Evolutionary conservation across 2,329 filamentous ascomycete species (phyloP).

Genomic region (Pseudocercospora fijiensis): DNA sequence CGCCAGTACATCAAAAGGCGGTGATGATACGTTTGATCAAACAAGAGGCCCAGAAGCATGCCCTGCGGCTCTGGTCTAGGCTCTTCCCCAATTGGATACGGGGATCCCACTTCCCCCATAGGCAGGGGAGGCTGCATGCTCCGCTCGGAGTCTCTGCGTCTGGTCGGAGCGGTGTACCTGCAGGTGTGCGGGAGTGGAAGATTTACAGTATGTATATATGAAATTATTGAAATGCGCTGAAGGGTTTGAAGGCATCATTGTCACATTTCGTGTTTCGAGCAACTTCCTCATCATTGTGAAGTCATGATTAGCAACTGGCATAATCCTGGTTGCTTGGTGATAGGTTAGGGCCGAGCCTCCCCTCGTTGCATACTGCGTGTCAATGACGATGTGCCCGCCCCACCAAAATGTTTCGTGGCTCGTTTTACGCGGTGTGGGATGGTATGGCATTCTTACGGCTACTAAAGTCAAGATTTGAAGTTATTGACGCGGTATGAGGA

Average conservation of each 20-base stretch:
- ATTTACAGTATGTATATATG: not conserved
- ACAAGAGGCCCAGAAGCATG: slow-evolving; percentile 10
- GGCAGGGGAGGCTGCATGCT: not conserved
- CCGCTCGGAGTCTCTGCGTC: slow-evolving; percentile 1
- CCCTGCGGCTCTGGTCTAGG: slow-evolving; percentile 16
- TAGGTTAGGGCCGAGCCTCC: slow-evolving; percentile 4
- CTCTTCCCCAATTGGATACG: slow-evolving; percentile 8
- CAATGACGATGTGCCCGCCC: not conserved
- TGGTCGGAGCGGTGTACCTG: slow-evolving; percentile 10
- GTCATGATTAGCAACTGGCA: not conserved
- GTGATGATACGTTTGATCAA: slow-evolving; percentile 12
- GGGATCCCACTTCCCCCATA: not conserved
- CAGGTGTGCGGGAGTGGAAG: not conserved
- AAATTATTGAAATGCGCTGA: not conserved
- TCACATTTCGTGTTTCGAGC: not conserved
- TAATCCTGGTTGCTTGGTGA: not conserved
- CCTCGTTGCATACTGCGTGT: too few relatives aligned
- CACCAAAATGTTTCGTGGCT: too few relatives aligned
- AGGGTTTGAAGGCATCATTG: not conserved
- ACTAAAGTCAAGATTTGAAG: too few relatives aligned
- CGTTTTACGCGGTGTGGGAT: too few relatives aligned
- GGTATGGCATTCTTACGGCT: too few relatives aligned
- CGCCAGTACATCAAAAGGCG: slow-evolving; percentile 2
- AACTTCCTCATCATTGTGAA: not conserved
- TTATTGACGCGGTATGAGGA: too few relatives aligned